Conservation (phyloP, 192 early-diverging fungal species). For the Coemansia sp. region DNA sequence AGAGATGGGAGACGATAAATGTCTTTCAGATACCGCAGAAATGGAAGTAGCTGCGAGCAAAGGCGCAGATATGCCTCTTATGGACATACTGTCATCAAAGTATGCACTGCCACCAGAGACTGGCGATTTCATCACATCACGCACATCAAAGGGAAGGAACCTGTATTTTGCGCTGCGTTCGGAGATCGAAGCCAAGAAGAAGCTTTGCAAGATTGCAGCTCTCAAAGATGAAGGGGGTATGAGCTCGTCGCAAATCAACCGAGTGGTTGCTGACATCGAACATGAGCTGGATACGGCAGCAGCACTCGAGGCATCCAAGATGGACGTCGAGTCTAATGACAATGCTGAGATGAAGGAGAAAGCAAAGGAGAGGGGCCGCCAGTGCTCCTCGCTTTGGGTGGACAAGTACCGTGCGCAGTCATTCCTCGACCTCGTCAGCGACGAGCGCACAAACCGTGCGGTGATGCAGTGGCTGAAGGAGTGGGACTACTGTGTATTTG, state of each 20-base stretch:
- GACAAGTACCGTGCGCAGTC: constrained; percentile 84
- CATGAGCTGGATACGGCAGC: constrained; percentile 20
- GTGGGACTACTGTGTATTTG: constrained; percentile 97
- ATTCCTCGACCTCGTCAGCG: constrained; percentile 87
- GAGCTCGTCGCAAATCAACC: constrained; percentile 28
- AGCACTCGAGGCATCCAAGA: constrained; percentile 5
- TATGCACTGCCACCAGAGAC: constrained; percentile 40
- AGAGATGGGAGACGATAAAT: too few relatives aligned
- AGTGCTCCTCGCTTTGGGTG: constrained; percentile 68
- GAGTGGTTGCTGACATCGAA: constrained; percentile 42
- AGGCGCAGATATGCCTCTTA: neutral
- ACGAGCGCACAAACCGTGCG: constrained; percentile 87
- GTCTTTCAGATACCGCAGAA: neutral
- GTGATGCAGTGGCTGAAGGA: constrained; percentile 93
- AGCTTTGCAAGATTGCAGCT: constrained; percentile 10
- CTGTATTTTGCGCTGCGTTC: constrained; percentile 37
- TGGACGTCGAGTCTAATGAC: neutral
- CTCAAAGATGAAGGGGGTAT: constrained; percentile 13
- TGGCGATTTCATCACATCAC: constrained; percentile 39
- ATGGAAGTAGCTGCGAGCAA: neutral
- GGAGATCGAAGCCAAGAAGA: constrained; percentile 18
- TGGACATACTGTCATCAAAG: constrained; percentile 8
- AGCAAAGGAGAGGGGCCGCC: constrained; percentile 25
- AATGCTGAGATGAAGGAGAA: constrained; percentile 18
- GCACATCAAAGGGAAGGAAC: constrained; percentile 22